phyloP scores from a whole-genome alignment of 1,139 yeast genomes.

The Blastobotrys capitulatus region DNA sequence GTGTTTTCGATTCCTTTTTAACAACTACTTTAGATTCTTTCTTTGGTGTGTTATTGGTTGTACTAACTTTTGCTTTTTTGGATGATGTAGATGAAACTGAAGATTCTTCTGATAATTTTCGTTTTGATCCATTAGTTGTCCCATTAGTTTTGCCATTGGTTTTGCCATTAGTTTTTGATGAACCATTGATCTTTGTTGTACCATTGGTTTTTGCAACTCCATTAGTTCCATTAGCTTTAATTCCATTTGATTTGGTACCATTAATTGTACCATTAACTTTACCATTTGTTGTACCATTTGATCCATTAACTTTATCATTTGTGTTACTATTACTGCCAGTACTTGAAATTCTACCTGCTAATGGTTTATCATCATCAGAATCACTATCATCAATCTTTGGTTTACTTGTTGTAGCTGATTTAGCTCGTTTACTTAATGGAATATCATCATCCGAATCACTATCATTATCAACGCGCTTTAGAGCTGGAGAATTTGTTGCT shows the following conservation, averaged over 20 bases:
- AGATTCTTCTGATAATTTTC: not conserved
- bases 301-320: not conserved
- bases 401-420: not conserved
- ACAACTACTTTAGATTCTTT: not conserved
- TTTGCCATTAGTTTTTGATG: not conserved
- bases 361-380: constrained; percentile 6
- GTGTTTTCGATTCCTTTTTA: not conserved
- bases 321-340: not conserved
- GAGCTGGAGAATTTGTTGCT: not conserved
- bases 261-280: not conserved
- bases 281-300: not conserved
- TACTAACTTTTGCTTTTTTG: not conserved
- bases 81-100: not conserved
- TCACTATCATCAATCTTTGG: not conserved
- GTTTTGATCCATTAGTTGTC: not conserved
- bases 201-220: too few species aligned
- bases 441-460: constrained; percentile 12
- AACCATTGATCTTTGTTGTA: too few species aligned
- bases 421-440: constrained; percentile 8
- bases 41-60: not conserved
- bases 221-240: too few species aligned
- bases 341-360: not conserved
- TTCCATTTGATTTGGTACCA: too few species aligned
- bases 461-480: not conserved
- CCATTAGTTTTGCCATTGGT: not conserved